Evolutionary conservation across 2,329 filamentous ascomycete genomes (phyloP), one percentile per base, ranked within the genome.

Genomic region (Pyricularia pennisetigena): DNA sequence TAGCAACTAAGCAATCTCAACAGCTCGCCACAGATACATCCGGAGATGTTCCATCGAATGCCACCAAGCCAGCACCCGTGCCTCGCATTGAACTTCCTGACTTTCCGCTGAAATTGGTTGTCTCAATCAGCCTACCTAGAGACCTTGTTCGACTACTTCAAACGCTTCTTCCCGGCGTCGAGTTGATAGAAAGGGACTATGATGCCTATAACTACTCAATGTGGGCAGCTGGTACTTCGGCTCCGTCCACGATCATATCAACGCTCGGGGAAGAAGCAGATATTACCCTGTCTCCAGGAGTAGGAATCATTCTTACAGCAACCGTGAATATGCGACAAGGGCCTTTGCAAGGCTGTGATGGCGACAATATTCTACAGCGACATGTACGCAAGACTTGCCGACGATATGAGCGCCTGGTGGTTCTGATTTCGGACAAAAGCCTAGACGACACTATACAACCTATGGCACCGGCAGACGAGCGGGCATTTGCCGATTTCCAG

Each of bases 291-390:
- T 91, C 91, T 0, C 87, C 91, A 0, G 82, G 81, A 0, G 87
- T 85, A 0, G 93, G 91, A 0, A 79, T 97, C 2, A 76, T 97
- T 0, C 74, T 91, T 24, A 91, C 91, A 0, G 91, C 86, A 0
- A 79, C 94, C 5, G 86, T 94, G 70, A 87, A 89, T 71, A 82
- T 90, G 29, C 90, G 88, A 62, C 94, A 97, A 73, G 86, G 83
- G 65, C 82, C 89, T 2, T 80, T 93, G 0, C 14, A 20, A 26
- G 88, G 89, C 0, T 83, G 86, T 67, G 80, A 76, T 9, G 70
- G 73, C 0, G 75, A 78, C 49, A 79, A 81, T 3, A 78, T 79
- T 16, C 79, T 93, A 16, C 83, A 84, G 54, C 82, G 87, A 66
- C 82, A 83, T 2, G 79, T 94, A 10, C 74, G 78, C 3, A 77